Conservation (phyloP, 148 eudicot genomes). For the Chenopodium formosanum region DNA sequence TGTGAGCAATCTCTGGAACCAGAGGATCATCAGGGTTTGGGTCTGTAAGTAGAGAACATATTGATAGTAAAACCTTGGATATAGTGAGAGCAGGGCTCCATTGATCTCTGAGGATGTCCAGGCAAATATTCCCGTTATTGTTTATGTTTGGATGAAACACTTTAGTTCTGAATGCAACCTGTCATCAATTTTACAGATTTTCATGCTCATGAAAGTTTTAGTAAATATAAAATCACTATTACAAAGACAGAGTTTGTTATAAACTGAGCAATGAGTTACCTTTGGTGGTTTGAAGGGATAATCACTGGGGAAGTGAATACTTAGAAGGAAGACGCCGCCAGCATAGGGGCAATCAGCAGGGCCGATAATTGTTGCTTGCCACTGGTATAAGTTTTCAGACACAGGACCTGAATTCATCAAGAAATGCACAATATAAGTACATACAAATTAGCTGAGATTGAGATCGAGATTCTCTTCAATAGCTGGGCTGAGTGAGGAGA, state of each 20-base stretch:
- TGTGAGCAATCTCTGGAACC: slow-evolving; percentile 34
- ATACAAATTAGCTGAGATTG: background rate
- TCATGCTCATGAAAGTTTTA: background rate
- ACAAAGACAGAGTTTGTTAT: background rate
- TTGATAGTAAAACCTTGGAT: slow-evolving; percentile 45
- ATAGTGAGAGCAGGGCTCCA: slow-evolving; percentile 80
- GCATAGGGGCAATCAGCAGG: slow-evolving; percentile 63
- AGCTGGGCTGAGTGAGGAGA: background rate
- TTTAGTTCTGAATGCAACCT: slow-evolving; percentile 62
- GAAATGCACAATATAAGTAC: background rate
- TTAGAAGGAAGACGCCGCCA: slow-evolving; percentile 56
- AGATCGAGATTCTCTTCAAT: background rate
- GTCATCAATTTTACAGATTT: slow-evolving; percentile 7
- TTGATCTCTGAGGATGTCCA: slow-evolving; percentile 64
- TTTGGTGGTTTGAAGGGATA: slow-evolving; percentile 76
- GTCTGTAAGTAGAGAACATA: slow-evolving; percentile 35
- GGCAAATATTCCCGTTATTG: slow-evolving; percentile 62
- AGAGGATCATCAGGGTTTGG: slow-evolving; percentile 41
- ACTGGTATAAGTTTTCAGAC: slow-evolving; percentile 51
- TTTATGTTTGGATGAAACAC: slow-evolving; percentile 72
- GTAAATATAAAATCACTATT: background rate
- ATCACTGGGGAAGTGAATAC: slow-evolving; percentile 57
- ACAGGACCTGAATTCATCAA: slow-evolving; percentile 42
- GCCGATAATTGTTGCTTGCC: slow-evolving; percentile 68
- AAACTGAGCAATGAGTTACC: slow-evolving; percentile 24